A percentile compares a stretch with the other conserved stretches of the same genome.
Conservation (phyloP, 2,329 filamentous ascomycete genomes). For the Blumeriella jaapii region DNA sequence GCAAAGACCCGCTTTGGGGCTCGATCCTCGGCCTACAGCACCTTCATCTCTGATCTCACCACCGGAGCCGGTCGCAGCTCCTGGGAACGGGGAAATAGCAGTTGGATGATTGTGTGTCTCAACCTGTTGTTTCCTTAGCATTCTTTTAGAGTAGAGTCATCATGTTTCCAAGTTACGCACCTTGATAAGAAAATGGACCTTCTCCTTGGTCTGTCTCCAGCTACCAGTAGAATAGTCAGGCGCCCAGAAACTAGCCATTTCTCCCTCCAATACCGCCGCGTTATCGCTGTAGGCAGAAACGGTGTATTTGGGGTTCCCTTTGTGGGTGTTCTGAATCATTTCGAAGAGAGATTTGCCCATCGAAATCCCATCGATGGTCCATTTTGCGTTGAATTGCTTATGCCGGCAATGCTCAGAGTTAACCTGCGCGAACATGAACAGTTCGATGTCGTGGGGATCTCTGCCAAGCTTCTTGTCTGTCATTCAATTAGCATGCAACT, state of each 20-base stretch:
- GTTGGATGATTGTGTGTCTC: constrained; percentile 98
- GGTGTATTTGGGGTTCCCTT: constrained; percentile 67
- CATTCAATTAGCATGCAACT: constrained; percentile 1
- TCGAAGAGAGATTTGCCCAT: constrained; percentile 77
- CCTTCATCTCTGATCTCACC: constrained; percentile 95
- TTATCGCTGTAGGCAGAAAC: constrained; percentile 97
- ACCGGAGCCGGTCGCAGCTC: constrained; percentile 88
- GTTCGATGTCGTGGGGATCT: constrained; percentile 68
- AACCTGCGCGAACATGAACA: constrained; percentile 99
- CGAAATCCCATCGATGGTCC: constrained; percentile 79
- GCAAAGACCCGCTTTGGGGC: constrained; percentile 80
- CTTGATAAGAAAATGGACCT: constrained; percentile 80
- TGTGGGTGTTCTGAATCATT: constrained; percentile 96
- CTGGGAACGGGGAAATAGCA: constrained; percentile 83
- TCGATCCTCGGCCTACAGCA: constrained; percentile 83
- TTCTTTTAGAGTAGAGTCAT: too few species aligned
- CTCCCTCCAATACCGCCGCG: constrained; percentile 77
- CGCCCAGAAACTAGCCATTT: constrained; percentile 67
- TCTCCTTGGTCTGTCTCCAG: constrained; percentile 79
- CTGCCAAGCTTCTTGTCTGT: constrained; percentile 45
- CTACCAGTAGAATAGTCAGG: constrained; percentile 77
- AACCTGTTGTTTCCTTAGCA: background rate
- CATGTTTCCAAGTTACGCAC: too few species aligned
- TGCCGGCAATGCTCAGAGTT: constrained; percentile 81
- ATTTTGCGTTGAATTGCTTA: constrained; percentile 94